These are phyloP conservation scores for Trametes cinnabarina DNA, from an alignment of 768 basidiomycete genomes.

Conservation along the genomic window DNA sequence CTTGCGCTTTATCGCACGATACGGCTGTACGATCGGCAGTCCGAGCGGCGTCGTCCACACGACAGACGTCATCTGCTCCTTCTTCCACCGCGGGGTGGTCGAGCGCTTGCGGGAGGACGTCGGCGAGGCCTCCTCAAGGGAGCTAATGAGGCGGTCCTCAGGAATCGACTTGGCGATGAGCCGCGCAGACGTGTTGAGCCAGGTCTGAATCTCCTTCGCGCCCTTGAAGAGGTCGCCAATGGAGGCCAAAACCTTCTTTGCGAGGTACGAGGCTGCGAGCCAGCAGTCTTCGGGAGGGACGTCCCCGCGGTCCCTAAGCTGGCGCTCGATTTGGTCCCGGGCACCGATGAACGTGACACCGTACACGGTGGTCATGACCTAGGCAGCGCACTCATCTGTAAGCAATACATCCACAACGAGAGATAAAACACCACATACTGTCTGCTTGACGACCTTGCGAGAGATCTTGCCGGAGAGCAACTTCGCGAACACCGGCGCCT, in stretches of 20 bases:
- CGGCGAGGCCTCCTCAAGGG: slow-evolving; percentile 27
- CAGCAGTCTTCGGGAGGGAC: slow-evolving; percentile 74
- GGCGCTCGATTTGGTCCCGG: slow-evolving; percentile 89
- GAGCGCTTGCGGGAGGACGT: slow-evolving; percentile 1
- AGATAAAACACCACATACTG: slow-evolving; percentile 45
- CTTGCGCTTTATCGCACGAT: slow-evolving; percentile 77
- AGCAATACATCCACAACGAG: neutral
- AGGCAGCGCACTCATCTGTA: neutral
- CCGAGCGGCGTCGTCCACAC: slow-evolving; percentile 98
- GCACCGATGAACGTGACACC: slow-evolving; percentile 96
- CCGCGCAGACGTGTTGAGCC: slow-evolving; percentile 81
- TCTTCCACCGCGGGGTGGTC: slow-evolving; percentile 47
- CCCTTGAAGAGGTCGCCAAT: slow-evolving; percentile 95
- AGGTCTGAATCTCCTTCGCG: slow-evolving; percentile 86
- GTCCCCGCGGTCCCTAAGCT: slow-evolving; percentile 74
- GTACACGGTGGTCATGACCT: slow-evolving; percentile 99
- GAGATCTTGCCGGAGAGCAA: slow-evolving; percentile 75
- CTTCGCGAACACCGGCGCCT: slow-evolving; percentile 44
- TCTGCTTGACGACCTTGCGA: slow-evolving; percentile 97
- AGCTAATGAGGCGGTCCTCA: slow-evolving; percentile 54
- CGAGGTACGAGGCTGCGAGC: slow-evolving; percentile 73
- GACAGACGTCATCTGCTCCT: slow-evolving; percentile 93
- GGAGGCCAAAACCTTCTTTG: slow-evolving; percentile 73
- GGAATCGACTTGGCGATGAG: slow-evolving; percentile 88
- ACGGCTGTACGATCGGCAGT: slow-evolving; percentile 94